phyloP scores from a whole-genome alignment of 202 grass and related monocot genomes.

The Schoenoplectus tabernaemontani region DNA sequence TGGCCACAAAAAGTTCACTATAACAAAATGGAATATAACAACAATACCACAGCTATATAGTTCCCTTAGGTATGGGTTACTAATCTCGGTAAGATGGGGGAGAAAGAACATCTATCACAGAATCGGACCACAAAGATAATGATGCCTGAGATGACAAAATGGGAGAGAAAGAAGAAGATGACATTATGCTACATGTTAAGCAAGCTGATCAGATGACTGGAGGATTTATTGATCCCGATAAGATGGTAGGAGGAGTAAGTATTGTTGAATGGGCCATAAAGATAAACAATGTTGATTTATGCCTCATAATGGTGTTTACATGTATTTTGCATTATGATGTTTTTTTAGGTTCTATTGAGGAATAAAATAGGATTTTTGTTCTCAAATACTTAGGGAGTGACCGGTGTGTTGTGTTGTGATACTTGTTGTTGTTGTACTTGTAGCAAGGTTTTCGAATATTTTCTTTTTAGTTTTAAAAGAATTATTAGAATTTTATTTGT shows the following conservation, averaged over 20 bases:
- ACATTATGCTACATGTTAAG: not conserved
- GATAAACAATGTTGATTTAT: not conserved
- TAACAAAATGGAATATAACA: too few relatives aligned
- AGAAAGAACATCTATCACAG: not conserved
- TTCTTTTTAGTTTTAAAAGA: too few relatives aligned
- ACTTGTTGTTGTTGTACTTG: too few relatives aligned
- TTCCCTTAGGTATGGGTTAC: too few relatives aligned
- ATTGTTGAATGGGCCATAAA: not conserved
- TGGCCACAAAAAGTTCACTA: too few relatives aligned
- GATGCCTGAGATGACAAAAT: not conserved
- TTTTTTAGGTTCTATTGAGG: not conserved
- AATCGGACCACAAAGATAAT: not conserved
- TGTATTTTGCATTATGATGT: not conserved
- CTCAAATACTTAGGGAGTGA: not conserved
- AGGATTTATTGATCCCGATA: not conserved
- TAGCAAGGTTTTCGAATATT: too few relatives aligned
- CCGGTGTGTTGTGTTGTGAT: too few relatives aligned
- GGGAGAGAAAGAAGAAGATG: not conserved
- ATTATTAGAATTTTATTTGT: too few relatives aligned
- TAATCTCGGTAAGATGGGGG: not conserved
- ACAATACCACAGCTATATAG: too few relatives aligned
- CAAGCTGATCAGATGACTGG: not conserved
- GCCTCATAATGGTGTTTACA: not conserved
- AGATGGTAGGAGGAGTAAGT: not conserved
- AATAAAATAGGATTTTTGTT: not conserved